Evolutionary conservation across 2,329 filamentous ascomycete genomes (phyloP).

Genomic region (Neofusicoccum kwambonambiense): DNA sequence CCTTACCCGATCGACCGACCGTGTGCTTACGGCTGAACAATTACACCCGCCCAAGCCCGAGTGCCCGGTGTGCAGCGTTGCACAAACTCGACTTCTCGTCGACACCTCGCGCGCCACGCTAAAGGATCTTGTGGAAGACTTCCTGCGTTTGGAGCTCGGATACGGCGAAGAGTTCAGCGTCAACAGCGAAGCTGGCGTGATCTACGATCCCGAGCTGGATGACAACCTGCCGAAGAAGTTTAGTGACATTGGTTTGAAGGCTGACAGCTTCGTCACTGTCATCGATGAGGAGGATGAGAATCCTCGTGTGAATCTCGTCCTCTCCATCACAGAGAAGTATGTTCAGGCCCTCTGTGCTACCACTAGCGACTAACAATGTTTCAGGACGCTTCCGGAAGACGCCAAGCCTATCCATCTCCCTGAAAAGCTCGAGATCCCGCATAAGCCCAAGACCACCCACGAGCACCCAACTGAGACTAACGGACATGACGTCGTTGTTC

Average conservation of each 20-base stretch:
- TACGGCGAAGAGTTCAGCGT: conserved; percentile 82
- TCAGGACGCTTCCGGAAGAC: conserved; percentile 31
- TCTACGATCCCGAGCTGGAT: conserved; percentile 87
- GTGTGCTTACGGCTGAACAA: conserved; percentile 57
- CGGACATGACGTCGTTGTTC: conserved; percentile 27
- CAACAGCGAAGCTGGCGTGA: conserved; percentile 69
- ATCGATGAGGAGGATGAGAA: conserved; percentile 79
- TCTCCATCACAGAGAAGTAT: conserved; percentile 66
- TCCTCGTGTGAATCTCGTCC: conserved; percentile 75
- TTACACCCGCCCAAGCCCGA: conserved; percentile 69
- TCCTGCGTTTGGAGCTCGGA: conserved; percentile 68
- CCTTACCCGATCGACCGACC: conserved; percentile 66
- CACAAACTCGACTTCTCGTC: conserved; percentile 64
- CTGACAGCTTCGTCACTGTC: conserved; percentile 75
- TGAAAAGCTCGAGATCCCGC: conserved; percentile 47
- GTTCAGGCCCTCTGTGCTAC: conserved; percentile 26
- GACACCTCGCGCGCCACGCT: conserved; percentile 73
- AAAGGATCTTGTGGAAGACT: conserved; percentile 72
- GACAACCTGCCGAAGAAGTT: conserved; percentile 82
- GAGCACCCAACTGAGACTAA: conserved; percentile 24
- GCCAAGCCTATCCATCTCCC: conserved; percentile 58
- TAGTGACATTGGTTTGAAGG: conserved; percentile 69
- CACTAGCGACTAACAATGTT: neutral
- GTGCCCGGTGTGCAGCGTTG: conserved; percentile 80
- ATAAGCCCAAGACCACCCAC: conserved; percentile 42